Evolutionary conservation across 2,329 filamentous ascomycete species (phyloP).

Genomic region (Neophaeococcomyces aloes): DNA sequence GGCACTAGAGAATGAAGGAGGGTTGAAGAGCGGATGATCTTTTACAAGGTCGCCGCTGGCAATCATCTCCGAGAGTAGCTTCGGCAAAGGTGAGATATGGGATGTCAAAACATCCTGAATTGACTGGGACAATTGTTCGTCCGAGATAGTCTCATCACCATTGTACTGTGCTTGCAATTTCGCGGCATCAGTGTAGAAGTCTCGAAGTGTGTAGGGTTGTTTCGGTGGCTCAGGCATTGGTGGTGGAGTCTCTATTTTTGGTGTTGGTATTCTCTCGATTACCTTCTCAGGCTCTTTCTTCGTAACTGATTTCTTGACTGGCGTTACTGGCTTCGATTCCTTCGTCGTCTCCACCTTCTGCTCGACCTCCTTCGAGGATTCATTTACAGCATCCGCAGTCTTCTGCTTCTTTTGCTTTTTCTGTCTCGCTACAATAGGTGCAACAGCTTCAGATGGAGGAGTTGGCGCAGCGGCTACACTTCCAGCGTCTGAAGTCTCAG

Average conservation of each 20-base stretch:
- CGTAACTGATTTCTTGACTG: conserved; percentile 1
- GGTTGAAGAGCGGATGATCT: conserved; percentile 30
- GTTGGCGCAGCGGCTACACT: conserved; percentile 16
- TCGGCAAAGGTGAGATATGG: conserved; percentile 16
- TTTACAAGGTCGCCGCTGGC: conserved; percentile 25
- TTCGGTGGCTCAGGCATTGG: conserved; percentile 6
- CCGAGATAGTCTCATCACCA: background rate
- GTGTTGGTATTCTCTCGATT: background rate
- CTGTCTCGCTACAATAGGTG: conserved; percentile 53
- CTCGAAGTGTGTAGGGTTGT: conserved; percentile 15
- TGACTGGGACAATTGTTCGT: conserved; percentile 1
- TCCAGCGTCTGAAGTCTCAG: conserved; percentile 31
- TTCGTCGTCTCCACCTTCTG: background rate
- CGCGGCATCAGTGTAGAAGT: conserved; percentile 17
- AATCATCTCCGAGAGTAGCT: conserved; percentile 18
- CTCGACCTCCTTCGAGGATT: conserved; percentile 1
- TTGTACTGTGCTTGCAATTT: conserved; percentile 6
- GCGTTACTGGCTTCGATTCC: background rate
- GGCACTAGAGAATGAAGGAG: conserved; percentile 26
- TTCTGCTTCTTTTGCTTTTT: conserved; percentile 42
- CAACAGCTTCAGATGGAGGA: conserved; percentile 39
- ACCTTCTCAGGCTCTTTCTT: conserved; percentile 7
- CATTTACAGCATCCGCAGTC: conserved; percentile 9
- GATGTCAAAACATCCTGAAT: conserved; percentile 18
- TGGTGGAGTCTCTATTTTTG: conserved; percentile 6